Conservation (phyloP, 805 yeast genomes). For the Saccharomycopsis lassenensis region DNA sequence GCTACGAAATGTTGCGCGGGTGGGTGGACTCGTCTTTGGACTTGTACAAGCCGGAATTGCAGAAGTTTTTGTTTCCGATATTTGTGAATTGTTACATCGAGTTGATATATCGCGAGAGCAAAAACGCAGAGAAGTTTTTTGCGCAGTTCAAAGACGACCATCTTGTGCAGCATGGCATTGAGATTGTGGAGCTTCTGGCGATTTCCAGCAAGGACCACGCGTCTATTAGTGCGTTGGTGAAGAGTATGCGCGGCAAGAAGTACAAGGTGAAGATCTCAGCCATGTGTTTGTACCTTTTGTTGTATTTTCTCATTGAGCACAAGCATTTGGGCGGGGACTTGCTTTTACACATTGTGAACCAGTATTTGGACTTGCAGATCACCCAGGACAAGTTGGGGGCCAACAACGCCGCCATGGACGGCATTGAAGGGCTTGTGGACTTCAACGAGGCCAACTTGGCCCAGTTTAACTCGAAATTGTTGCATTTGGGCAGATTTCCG, state of each 20-base stretch:
- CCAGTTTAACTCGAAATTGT: constrained; percentile 56
- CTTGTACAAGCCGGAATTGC: constrained; percentile 79
- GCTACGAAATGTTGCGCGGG: constrained; percentile 65
- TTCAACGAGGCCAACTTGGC: constrained; percentile 34
- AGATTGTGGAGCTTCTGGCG: constrained; percentile 59
- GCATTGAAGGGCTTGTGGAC: constrained; percentile 31
- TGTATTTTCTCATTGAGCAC: constrained; percentile 83
- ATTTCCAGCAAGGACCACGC: constrained; percentile 73
- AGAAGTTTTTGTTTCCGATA: constrained; percentile 80
- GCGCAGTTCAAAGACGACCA: constrained; percentile 68
- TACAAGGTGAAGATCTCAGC: constrained; percentile 69
- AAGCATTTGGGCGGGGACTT: constrained; percentile 88
- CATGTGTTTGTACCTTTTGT: constrained; percentile 72
- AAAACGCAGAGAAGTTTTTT: constrained; percentile 63
- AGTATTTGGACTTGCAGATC: constrained; percentile 44
- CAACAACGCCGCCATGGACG: constrained; percentile 31
- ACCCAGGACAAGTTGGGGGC: constrained; percentile 25
- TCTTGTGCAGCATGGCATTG: constrained; percentile 63
- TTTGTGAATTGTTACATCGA: constrained; percentile 83
- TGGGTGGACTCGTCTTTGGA: constrained; percentile 93
- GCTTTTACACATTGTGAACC: constrained; percentile 75
- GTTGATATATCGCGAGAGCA: constrained; percentile 47
- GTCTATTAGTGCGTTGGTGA: constrained; percentile 72
- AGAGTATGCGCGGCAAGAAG: constrained; percentile 59
- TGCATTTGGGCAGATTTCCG: constrained; percentile 77